A percentile compares a stretch with the other conserved stretches of the same genome.
Evolutionary conservation across 1,284 basidiomycete genomes (phyloP).

Genomic region (Takashimella tepidaria): DNA sequence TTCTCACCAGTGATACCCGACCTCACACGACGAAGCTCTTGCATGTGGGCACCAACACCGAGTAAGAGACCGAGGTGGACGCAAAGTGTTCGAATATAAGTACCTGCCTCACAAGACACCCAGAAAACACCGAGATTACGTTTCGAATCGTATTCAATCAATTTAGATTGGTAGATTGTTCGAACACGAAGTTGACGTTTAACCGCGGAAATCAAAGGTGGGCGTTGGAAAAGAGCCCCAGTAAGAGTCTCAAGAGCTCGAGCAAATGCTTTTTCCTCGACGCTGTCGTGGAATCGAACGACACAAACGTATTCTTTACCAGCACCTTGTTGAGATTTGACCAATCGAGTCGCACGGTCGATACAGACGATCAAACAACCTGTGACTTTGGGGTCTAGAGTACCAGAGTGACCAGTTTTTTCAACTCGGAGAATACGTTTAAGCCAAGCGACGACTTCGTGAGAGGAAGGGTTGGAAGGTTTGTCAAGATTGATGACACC

Average conservation of each 20-base stretch:
- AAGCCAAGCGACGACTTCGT: constrained; percentile 99
- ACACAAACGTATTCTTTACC: constrained; percentile 99
- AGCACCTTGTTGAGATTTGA: constrained; percentile 70
- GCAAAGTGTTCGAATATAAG: constrained; percentile 96
- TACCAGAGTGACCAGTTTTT: constrained; percentile 98
- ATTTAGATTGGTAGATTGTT: constrained; percentile 94
- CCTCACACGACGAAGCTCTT: constrained; percentile 91
- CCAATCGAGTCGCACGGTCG: constrained; percentile 98
- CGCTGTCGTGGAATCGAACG: constrained; percentile 78
- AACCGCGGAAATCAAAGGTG: constrained; percentile 97
- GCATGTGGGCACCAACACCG: constrained; percentile 99
- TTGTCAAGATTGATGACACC: constrained; percentile 99
- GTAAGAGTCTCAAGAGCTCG: constrained; percentile 94
- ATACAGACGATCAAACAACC: constrained; percentile 99
- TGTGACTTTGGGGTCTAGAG: constrained; percentile 97
- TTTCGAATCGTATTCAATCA: constrained; percentile 97
- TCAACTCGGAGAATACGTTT: constrained; percentile 91
- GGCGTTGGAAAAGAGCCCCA: constrained; percentile 97
- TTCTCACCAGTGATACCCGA: constrained; percentile 95
- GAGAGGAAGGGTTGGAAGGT: constrained; percentile 99
- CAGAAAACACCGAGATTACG: constrained; percentile 96
- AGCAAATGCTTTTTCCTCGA: constrained; percentile 80
- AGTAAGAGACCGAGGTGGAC: constrained; percentile 93
- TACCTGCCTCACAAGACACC: constrained; percentile 98
- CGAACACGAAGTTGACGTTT: constrained; percentile 97